These are phyloP conservation scores for Camptophora hylomeconis DNA, from an alignment of 2,329 filamentous ascomycete species.

Conservation along the genomic window DNA sequence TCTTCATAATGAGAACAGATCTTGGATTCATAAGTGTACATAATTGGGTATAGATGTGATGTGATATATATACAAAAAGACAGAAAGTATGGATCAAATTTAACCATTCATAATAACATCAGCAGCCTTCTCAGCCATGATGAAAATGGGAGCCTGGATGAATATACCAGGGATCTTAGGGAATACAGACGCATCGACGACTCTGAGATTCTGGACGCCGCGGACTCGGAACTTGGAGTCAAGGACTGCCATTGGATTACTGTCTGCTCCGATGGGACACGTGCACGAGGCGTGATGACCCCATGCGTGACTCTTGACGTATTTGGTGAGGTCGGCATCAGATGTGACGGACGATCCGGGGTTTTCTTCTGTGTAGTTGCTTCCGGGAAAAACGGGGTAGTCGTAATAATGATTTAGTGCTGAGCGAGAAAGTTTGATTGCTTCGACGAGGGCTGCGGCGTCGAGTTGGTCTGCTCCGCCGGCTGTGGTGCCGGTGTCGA, in stretches of 20 bases:
- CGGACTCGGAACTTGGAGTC: conserved; percentile 45
- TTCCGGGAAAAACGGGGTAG: conserved; percentile 28
- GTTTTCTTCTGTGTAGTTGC: conserved; percentile 28
- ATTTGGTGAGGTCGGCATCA: conserved; percentile 34
- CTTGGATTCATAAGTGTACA: no score
- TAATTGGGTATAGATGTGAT: no score
- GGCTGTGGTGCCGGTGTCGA: conserved; percentile 17
- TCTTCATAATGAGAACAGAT: no score
- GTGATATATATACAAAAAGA: no score
- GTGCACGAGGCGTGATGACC: conserved; percentile 47
- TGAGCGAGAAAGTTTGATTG: conserved; percentile 38
- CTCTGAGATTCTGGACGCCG: conserved; percentile 41
- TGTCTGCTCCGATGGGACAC: conserved; percentile 40
- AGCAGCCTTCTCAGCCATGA: conserved; percentile 49
- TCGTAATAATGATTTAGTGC: conserved; percentile 32
- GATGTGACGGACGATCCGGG: conserved; percentile 30
- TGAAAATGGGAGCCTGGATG: conserved; percentile 39
- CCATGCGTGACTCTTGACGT: conserved; percentile 38
- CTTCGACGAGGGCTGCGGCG: conserved; percentile 41
- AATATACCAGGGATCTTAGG: conserved; percentile 44
- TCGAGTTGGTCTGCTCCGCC: conserved; percentile 36
- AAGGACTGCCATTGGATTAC: conserved; percentile 42
- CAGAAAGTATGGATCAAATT: no score
- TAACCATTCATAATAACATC: conserved; percentile 37
- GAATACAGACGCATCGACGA: conserved; percentile 50